Evolutionary conservation across 257 asterid genomes (phyloP).

Genomic region (Pogostemon cablin): DNA sequence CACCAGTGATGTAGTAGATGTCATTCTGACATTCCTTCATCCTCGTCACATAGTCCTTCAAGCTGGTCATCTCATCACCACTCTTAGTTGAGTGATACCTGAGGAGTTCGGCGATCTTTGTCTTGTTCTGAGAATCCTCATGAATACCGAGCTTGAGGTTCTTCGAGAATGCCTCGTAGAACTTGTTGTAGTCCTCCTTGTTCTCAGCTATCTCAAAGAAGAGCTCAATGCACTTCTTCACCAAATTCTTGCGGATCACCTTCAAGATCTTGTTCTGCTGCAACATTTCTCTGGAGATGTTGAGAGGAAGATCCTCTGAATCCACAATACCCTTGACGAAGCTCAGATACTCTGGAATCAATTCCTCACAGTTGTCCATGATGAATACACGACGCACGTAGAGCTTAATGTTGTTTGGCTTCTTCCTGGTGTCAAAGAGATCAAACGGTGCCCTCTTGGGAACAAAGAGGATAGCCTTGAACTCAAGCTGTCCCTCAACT

Average conservation of each 20-base stretch:
- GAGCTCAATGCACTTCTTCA: slow-evolving; percentile 72
- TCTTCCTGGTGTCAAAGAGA: slow-evolving; percentile 60
- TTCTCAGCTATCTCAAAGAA: slow-evolving; percentile 69
- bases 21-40: slow-evolving; percentile 72
- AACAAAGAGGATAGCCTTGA: slow-evolving; percentile 62
- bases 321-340: slow-evolving; percentile 70
- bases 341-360: slow-evolving; percentile 63
- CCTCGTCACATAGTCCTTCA: slow-evolving; percentile 72
- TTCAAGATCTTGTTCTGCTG: slow-evolving; percentile 71
- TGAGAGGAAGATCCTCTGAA: slow-evolving; percentile 70
- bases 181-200: slow-evolving; percentile 69
- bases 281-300: slow-evolving; percentile 62
- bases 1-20: slow-evolving; percentile 67
- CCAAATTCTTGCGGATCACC: slow-evolving; percentile 75
- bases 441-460: slow-evolving; percentile 75
- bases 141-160: slow-evolving; percentile 68
- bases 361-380: slow-evolving; percentile 69
- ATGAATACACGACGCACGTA: slow-evolving; percentile 68
- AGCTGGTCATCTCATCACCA: slow-evolving; percentile 65
- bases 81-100: slow-evolving; percentile 69
- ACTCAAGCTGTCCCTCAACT: slow-evolving; percentile 72
- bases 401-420: slow-evolving; percentile 66
- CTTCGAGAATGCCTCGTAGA: slow-evolving; percentile 69
- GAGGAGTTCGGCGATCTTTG: slow-evolving; percentile 56
- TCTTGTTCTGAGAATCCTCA: slow-evolving; percentile 63